phyloP scores from a whole-genome alignment of 148 eudicot species.

The Suaeda aralocaspica region DNA sequence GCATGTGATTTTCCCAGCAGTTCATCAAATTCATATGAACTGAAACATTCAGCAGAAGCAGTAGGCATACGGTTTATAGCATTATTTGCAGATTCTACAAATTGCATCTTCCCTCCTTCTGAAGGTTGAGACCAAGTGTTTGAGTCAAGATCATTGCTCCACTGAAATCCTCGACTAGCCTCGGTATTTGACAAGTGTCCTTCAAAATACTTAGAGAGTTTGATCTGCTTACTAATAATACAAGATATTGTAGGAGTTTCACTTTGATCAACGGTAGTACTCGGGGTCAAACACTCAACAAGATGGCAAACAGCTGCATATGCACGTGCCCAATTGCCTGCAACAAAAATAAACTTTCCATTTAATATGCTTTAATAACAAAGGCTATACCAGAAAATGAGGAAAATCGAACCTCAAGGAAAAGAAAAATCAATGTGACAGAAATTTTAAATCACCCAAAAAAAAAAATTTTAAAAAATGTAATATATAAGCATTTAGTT shows the following conservation, averaged over 20 bases:
- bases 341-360: slow-evolving; percentile 19
- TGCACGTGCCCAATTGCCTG: slow-evolving; percentile 96
- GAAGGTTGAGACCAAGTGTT: slow-evolving; percentile 37
- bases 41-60: slow-evolving; percentile 46
- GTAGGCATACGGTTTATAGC: slow-evolving; percentile 26
- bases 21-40: slow-evolving; percentile 40
- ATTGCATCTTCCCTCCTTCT: slow-evolving; percentile 32
- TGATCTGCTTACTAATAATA: slow-evolving; percentile 37
- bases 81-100: slow-evolving; percentile 30
- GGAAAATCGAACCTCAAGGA: background rate
- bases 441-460: background rate
- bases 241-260: slow-evolving; percentile 21
- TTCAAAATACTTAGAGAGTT: slow-evolving; percentile 69
- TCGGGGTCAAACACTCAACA: slow-evolving; percentile 41
- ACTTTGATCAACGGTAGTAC: slow-evolving; percentile 26
- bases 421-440: too few relatives aligned
- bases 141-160: slow-evolving; percentile 39
- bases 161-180: slow-evolving; percentile 39
- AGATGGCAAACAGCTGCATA: slow-evolving; percentile 58
- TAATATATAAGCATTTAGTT: background rate
- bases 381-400: background rate
- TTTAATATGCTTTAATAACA: slow-evolving; percentile 3
- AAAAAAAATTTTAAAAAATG: background rate
- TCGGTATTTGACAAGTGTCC: slow-evolving; percentile 41
- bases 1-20: slow-evolving; percentile 49